A percentile compares a stretch with the other conserved stretches of the same genome.
phyloP scores from a whole-genome alignment of 23 red algal species.

The Gracilaria domingensis region DNA sequence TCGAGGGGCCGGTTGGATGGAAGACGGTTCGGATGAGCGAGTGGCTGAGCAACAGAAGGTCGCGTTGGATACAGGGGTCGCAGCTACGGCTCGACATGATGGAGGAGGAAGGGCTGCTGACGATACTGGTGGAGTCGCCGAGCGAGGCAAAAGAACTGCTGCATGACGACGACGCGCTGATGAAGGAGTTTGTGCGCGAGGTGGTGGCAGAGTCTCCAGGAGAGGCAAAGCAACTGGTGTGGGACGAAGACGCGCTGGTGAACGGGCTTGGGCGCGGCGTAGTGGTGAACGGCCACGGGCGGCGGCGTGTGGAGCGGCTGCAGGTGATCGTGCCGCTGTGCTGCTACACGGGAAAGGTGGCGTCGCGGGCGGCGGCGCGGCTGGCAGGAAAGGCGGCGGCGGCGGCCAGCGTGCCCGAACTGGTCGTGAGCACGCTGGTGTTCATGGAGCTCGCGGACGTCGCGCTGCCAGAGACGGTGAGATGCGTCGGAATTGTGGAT shows the following conservation, averaged over 20 bases:
- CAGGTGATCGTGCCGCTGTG: background rate
- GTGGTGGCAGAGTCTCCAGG: background rate
- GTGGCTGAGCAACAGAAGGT: background rate
- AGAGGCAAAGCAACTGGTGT: too few species aligned
- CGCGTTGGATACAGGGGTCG: slow-evolving; percentile 1
- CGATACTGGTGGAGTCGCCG: background rate
- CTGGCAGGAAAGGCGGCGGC: background rate
- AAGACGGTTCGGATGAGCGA: background rate
- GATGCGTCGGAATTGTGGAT: background rate
- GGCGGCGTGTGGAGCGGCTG: background rate
- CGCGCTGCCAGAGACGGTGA: background rate
- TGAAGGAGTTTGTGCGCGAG: slow-evolving; percentile 11
- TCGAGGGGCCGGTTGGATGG: background rate
- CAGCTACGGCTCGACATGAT: background rate
- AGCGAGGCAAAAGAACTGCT: background rate
- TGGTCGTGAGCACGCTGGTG: background rate
- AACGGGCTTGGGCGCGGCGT: background rate
- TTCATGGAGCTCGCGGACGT: background rate
- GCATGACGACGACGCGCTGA: background rate
- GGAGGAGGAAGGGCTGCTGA: background rate
- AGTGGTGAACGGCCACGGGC: background rate
- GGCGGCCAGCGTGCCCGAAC: background rate
- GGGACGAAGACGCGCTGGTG: background rate
- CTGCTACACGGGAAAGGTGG: background rate
- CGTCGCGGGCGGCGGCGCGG: background rate